A percentile compares a stretch with the other conserved stretches of the same genome.
Evolutionary conservation across 2,329 filamentous ascomycete genomes (phyloP).

Genomic region (Microdochium paspali): DNA sequence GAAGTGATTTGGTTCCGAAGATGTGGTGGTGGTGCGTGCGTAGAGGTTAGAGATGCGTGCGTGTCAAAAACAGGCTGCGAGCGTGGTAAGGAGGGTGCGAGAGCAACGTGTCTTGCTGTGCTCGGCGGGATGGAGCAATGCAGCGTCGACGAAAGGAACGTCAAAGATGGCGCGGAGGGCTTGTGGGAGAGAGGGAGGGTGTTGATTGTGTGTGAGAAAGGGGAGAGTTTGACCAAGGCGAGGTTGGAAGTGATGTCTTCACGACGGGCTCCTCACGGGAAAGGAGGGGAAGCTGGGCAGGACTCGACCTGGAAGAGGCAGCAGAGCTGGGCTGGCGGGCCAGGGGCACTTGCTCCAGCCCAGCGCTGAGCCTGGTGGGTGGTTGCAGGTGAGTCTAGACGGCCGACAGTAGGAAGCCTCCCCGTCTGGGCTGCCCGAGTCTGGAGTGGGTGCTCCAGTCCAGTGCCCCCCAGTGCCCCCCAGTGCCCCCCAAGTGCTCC

Average conservation of each 20-base stretch:
- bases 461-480: no score
- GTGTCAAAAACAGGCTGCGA: not conserved
- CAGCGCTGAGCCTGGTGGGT: no score
- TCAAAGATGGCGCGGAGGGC: not conserved
- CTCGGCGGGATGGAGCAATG: not conserved
- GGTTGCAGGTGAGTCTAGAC: no score
- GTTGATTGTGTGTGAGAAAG: not conserved
- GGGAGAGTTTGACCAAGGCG: not conserved
- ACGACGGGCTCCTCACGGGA: not conserved
- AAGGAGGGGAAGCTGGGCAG: slow-evolving; percentile 6
- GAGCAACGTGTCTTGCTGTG: not conserved
- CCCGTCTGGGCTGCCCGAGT: no score
- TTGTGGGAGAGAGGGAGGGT: slow-evolving; percentile 4
- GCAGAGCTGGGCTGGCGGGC: no score
- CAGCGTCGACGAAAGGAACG: not conserved
- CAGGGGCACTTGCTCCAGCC: no score
- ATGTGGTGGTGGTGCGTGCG: slow-evolving; percentile 2
- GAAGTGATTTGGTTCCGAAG: slow-evolving; percentile 12
- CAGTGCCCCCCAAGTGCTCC: no score
- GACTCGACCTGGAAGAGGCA: no score
- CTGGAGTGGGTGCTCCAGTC: no score
- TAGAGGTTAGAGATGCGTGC: not conserved
- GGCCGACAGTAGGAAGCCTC: no score
- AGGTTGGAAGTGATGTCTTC: not conserved
- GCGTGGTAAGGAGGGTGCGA: not conserved